These are phyloP conservation scores for Rhizopus delemar DNA, from an alignment of 371 early-diverging fungal genomes.

Conservation along the genomic window DNA sequence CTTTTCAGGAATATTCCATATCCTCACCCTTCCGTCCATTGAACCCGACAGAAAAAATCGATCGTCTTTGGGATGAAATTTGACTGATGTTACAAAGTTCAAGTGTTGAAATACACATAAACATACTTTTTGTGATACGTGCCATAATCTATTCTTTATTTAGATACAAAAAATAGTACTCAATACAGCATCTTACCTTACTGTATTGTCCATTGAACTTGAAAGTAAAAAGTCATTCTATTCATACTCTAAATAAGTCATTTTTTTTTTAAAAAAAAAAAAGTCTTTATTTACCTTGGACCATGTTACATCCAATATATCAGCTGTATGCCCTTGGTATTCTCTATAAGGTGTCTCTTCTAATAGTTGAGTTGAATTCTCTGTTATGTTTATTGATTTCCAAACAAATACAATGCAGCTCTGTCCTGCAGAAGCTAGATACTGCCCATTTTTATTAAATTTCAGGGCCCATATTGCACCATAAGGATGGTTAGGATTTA, in stretches of 20 bases:
- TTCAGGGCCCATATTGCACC: conserved; percentile 56
- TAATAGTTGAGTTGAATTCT: conserved; percentile 52
- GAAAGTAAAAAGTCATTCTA: conserved; percentile 77
- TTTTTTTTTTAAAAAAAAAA: background rate
- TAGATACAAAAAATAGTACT: background rate
- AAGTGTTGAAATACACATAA: conserved; percentile 77
- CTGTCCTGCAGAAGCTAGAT: conserved; percentile 79
- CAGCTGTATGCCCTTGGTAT: conserved; percentile 70
- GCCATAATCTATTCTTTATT: conserved; percentile 71
- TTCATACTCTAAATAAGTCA: background rate
- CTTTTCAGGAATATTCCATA: conserved; percentile 85
- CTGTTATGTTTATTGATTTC: conserved; percentile 24
- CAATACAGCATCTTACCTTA: conserved; percentile 38
- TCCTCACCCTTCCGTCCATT: conserved; percentile 73
- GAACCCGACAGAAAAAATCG: conserved; percentile 78
- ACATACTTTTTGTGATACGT: conserved; percentile 68
- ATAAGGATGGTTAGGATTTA: conserved; percentile 17
- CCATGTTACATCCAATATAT: conserved; percentile 82
- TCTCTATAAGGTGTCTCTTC: conserved; percentile 63
- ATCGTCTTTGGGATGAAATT: conserved; percentile 87
- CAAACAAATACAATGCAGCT: conserved; percentile 74
- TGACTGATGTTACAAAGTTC: conserved; percentile 76
- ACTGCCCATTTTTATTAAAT: conserved; percentile 76
- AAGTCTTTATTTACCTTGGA: conserved; percentile 51
- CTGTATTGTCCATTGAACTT: conserved; percentile 83